These are phyloP conservation scores for Colletotrichum endophyticum DNA, from an alignment of 2,329 filamentous ascomycete genomes.

Conservation along the genomic window DNA sequence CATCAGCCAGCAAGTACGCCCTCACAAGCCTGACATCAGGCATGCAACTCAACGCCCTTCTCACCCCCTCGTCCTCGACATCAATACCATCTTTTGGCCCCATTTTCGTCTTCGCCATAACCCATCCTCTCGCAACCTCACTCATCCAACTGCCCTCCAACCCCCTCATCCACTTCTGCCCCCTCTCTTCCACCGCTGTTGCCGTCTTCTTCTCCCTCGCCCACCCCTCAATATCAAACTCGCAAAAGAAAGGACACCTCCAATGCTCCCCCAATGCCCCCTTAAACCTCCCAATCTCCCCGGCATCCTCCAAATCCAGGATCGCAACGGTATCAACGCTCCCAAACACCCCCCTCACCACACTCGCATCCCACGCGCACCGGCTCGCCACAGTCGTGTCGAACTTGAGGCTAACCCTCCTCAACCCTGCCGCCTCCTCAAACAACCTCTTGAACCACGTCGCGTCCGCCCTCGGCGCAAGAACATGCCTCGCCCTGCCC, in stretches of 20 bases:
- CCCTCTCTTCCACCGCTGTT: not conserved
- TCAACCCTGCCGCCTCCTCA: not conserved
- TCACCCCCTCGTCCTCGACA: not conserved
- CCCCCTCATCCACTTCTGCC: constrained; percentile 2
- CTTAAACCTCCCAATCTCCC: not conserved
- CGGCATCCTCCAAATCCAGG: constrained; percentile 2
- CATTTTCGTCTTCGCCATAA: not conserved
- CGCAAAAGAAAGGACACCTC: constrained; percentile 9
- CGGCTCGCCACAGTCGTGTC: not conserved
- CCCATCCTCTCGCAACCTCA: constrained; percentile 9
- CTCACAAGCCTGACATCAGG: constrained; percentile 9
- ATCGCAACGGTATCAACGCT: not conserved
- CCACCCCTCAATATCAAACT: constrained; percentile 13
- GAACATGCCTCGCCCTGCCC: not conserved
- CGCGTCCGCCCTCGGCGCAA: constrained; percentile 5
- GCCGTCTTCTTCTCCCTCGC: not conserved
- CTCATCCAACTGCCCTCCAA: constrained; percentile 4
- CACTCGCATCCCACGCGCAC: not conserved
- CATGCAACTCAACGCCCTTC: not conserved
- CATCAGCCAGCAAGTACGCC: not conserved
- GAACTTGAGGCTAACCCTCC: not conserved
- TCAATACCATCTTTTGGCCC: not conserved
- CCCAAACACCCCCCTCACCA: not conserved
- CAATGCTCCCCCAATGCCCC: not conserved
- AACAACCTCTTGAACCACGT: constrained; percentile 8